Evolutionary conservation across 192 early-diverging fungal genomes (phyloP).

Genomic region (Rhizoclosmatium globosum): DNA sequence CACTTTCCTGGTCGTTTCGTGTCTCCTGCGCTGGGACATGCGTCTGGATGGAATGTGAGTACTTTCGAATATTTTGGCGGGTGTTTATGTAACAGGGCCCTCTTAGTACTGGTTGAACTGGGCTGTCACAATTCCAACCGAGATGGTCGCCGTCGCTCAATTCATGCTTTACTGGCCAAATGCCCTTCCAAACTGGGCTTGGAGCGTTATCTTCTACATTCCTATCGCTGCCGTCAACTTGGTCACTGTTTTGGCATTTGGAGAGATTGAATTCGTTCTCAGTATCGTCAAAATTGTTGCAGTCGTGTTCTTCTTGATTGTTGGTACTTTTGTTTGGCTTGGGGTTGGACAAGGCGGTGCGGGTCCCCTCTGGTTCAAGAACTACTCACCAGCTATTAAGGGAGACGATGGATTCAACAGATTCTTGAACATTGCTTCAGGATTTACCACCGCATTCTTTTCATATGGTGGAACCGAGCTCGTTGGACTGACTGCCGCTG

Average conservation of each 20-base stretch:
- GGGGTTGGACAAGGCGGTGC: constrained; percentile 62
- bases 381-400: constrained; percentile 26
- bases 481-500: constrained; percentile 90
- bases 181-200: constrained; percentile 46
- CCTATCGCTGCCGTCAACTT: constrained; percentile 62
- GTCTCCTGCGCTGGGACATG: constrained; percentile 72
- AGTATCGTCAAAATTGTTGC: constrained; percentile 85
- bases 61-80: constrained; percentile 35
- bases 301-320: constrained; percentile 82
- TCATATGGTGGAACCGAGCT: constrained; percentile 65
- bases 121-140: constrained; percentile 57
- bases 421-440: constrained; percentile 70
- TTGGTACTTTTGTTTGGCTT: constrained; percentile 73
- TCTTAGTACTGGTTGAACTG: constrained; percentile 41
- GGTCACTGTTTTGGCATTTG: constrained; percentile 23
- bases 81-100: background rate
- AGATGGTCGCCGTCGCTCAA: constrained; percentile 79
- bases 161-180: constrained; percentile 73
- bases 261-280: constrained; percentile 30
- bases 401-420: background rate
- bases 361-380: constrained; percentile 22
- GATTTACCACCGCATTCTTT: constrained; percentile 77
- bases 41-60: constrained; percentile 40
- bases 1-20: constrained; percentile 80
- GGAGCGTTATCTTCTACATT: constrained; percentile 61